A percentile compares a stretch with the other conserved stretches of the same genome.
Evolutionary conservation across 73 alveolate genomes (phyloP).

Genomic region (Stentor roeselii): DNA sequence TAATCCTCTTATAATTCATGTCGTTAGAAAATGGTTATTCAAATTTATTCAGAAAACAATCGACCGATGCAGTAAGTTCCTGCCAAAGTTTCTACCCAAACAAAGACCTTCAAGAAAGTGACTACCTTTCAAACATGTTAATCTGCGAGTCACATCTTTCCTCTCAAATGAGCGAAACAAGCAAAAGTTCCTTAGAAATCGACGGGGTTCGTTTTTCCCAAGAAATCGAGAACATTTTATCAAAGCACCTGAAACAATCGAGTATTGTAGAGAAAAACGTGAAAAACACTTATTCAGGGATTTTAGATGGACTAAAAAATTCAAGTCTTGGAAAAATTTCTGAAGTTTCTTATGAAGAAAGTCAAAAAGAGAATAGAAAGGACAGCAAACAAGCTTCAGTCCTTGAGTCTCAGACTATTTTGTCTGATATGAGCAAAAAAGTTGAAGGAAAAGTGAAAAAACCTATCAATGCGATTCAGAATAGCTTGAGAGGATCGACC

Average conservation of each 20-base stretch:
- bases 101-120: no score
- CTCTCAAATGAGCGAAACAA: not conserved
- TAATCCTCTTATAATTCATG: no score
- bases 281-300: not conserved
- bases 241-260: slow-evolving; percentile 1
- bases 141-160: not conserved
- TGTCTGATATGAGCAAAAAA: not conserved
- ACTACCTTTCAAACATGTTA: no score
- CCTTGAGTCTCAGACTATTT: not conserved
- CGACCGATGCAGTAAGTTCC: not conserved
- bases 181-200: not conserved
- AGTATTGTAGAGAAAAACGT: slow-evolving; percentile 3
- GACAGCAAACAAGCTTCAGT: not conserved
- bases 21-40: not conserved
- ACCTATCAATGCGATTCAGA: not conserved
- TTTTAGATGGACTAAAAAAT: not conserved
- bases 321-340: not conserved
- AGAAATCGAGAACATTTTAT: not conserved
- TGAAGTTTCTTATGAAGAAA: not conserved
- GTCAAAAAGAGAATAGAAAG: not conserved
- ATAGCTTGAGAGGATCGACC: not conserved
- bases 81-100: not conserved
- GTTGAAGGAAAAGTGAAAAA: not conserved
- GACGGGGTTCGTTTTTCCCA: slow-evolving; percentile 5
- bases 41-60: not conserved